Base-by-base conservation (phyloP, 1,284 basidiomycete species). In the Gomphus sp. region DNA sequence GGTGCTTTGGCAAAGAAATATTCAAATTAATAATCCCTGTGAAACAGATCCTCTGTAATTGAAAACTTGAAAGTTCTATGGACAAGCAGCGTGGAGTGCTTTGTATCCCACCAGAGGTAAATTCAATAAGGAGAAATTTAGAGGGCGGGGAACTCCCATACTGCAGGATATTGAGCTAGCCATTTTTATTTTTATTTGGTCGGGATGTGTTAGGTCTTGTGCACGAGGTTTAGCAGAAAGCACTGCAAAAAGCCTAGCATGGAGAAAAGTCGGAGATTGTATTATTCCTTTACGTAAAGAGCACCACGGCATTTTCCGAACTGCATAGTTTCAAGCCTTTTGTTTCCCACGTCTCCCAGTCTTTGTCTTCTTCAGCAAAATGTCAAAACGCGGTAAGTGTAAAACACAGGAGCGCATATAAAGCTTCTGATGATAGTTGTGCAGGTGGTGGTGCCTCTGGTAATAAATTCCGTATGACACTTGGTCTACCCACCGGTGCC, bases 391-490 rank as follows among this genome's bases (percentile, higher is more conserved):
- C 58, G 58, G 58, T 59, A 53, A 34, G 58, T 37, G 12, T 10
- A n/a, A 28, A n/a, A 41, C n/a, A n/a, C 6, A 37, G 9, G 7
- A 45, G 45, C 37, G 34, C 6, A 9, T 9, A 43, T 3, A 25
- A 37, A 22, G 8, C 25, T 43, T 33, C 8, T 59, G 52, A 45
- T 36, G 49, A 22, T 28, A 50, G 34, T 16, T 39, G 14, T 22
- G 50, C 67, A 74, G 73, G 70, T 61, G 63, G 69, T 43, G 73
- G 72, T 66, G 72, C 77, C 61, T 74, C 93, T 72, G 95, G 95
- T 74, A 96, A 91, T 79, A 99, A 98, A 79, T 98, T 91, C 86
- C 89, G 95, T 70, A 84, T 99, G 80, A 93, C 94, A 65, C 87
- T 97, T 69, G 93, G 92, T 89, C 85, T 98, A 67, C 97, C 96